Conservation (phyloP, 768 basidiomycete genomes). For the Trametes gibbosa region DNA sequence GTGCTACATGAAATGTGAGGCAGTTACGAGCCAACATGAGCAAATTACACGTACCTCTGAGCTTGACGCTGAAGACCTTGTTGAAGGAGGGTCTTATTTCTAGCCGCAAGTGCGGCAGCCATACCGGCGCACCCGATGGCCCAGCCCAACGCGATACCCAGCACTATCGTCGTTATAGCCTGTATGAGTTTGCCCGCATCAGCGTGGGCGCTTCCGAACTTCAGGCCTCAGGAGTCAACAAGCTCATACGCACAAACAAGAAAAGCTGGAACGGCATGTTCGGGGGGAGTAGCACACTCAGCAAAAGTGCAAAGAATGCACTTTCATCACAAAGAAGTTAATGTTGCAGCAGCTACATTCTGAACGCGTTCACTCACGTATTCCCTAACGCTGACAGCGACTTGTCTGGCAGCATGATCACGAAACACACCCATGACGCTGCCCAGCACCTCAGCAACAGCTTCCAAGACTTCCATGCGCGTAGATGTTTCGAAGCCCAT, state of each 20-base stretch:
- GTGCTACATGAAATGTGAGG: slow-evolving; percentile 19
- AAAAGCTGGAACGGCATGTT: slow-evolving; percentile 48
- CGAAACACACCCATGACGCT: slow-evolving; percentile 37
- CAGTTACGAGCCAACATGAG: neutral
- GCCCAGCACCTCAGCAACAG: slow-evolving; percentile 41
- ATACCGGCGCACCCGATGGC: slow-evolving; percentile 53
- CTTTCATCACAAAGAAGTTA: slow-evolving; percentile 18
- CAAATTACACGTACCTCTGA: slow-evolving; percentile 29
- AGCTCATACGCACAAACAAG: slow-evolving; percentile 38
- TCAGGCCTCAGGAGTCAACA: neutral
- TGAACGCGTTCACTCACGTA: slow-evolving; percentile 33
- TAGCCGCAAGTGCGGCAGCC: slow-evolving; percentile 43
- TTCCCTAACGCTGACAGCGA: slow-evolving; percentile 38
- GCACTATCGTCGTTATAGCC: slow-evolving; percentile 41
- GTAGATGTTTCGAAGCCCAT: slow-evolving; percentile 39
- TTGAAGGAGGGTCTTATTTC: slow-evolving; percentile 33
- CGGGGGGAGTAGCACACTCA: slow-evolving; percentile 46
- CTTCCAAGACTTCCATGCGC: slow-evolving; percentile 37
- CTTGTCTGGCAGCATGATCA: slow-evolving; percentile 40
- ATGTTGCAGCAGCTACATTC: neutral
- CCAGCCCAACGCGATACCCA: slow-evolving; percentile 53
- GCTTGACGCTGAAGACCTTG: slow-evolving; percentile 28
- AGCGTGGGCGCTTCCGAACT: neutral
- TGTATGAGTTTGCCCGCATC: slow-evolving; percentile 10
- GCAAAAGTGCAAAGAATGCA: slow-evolving; percentile 45